phyloP scores from a whole-genome alignment of 1,284 basidiomycete genomes.

The Mycosarcoma maydis region DNA sequence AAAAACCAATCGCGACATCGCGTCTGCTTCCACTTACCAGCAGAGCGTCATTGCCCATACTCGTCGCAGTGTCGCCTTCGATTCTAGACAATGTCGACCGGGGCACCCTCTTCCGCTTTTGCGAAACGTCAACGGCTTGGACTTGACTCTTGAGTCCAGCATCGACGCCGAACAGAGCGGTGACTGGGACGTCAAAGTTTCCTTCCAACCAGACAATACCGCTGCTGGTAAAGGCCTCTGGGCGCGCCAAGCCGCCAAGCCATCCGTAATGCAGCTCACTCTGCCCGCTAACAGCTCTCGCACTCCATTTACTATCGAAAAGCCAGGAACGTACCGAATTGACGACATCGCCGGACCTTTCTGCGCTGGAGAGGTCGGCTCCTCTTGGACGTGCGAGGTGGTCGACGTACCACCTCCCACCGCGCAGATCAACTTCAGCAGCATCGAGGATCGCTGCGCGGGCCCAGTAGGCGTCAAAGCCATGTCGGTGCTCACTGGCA shows the following conservation, averaged over 20 bases:
- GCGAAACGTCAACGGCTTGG: slow-evolving; percentile 67
- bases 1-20: slow-evolving; percentile 27
- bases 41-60: slow-evolving; percentile 78
- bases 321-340: slow-evolving; percentile 85
- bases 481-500: slow-evolving; percentile 84
- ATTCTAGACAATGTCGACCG: slow-evolving; percentile 73
- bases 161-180: slow-evolving; percentile 22
- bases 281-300: slow-evolving; percentile 22
- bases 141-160: slow-evolving; percentile 27
- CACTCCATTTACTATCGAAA: slow-evolving; percentile 38
- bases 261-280: slow-evolving; percentile 33
- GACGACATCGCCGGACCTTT: slow-evolving; percentile 77
- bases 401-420: slow-evolving; percentile 74
- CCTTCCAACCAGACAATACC: slow-evolving; percentile 44
- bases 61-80: slow-evolving; percentile 80
- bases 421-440: slow-evolving; percentile 85
- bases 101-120: slow-evolving; percentile 79
- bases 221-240: slow-evolving; percentile 40
- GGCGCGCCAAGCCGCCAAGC: slow-evolving; percentile 21
- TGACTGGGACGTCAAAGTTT: slow-evolving; percentile 41
- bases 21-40: slow-evolving; percentile 6
- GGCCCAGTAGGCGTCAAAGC: slow-evolving; percentile 92
- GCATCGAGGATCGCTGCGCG: slow-evolving; percentile 84
- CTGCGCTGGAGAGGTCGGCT: slow-evolving; percentile 69
- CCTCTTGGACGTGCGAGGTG: slow-evolving; percentile 61